Conservation (phyloP, 208 protist species). For the Trypanosoma rangeli region DNA sequence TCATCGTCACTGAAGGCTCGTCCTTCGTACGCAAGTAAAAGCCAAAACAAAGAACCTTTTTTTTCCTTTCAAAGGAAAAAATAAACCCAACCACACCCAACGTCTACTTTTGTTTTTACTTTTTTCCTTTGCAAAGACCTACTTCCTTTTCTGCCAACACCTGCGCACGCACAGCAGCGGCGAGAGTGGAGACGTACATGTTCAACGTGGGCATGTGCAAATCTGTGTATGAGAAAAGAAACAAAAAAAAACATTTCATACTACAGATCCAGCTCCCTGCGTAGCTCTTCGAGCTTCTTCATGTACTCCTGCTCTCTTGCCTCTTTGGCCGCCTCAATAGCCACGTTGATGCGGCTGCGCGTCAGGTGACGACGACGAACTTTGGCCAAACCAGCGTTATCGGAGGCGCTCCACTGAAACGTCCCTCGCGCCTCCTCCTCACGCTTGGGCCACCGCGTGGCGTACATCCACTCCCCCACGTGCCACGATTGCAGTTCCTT, state of each 20-base stretch:
- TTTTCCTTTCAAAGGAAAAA: background rate
- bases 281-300: conserved; percentile 40
- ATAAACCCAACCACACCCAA: too few relatives aligned
- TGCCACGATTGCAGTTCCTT: conserved; percentile 56
- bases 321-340: conserved; percentile 27
- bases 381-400: conserved; percentile 9
- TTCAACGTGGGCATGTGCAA: too few relatives aligned
- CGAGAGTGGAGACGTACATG: too few relatives aligned
- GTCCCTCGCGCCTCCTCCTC: conserved; percentile 23
- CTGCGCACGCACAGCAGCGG: background rate
- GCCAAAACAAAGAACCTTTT: background rate
- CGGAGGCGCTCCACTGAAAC: conserved; percentile 36
- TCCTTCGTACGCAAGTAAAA: background rate
- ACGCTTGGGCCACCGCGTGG: conserved; percentile 49
- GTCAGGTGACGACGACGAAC: conserved; percentile 48
- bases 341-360: conserved; percentile 45
- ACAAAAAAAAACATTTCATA: background rate
- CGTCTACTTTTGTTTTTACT: background rate
- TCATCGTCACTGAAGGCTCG: too few relatives aligned
- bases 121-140: background rate
- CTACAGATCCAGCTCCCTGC: conserved; percentile 49
- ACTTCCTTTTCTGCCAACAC: background rate
- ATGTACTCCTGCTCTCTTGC: conserved; percentile 33
- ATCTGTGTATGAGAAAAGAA: background rate
- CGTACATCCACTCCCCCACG: conserved; percentile 63